phyloP scores from a whole-genome alignment of 2,329 filamentous ascomycete species.

The Allantophomopsis cytisporea region DNA sequence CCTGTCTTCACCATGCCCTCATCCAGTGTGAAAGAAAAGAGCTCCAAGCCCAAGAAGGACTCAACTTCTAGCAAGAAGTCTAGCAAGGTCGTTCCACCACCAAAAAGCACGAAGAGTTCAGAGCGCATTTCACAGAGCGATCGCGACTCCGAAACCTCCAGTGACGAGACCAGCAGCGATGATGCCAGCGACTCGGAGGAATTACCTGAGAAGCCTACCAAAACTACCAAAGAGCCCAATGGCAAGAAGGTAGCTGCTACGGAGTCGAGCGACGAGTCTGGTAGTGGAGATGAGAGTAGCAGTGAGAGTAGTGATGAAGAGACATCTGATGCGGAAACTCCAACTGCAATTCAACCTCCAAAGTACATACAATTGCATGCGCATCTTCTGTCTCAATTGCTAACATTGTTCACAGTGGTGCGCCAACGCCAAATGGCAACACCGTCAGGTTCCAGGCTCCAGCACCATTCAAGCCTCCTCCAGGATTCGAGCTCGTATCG shows the following conservation, averaged over 20 bases:
- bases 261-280: slow-evolving; percentile 2
- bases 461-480: slow-evolving; percentile 9
- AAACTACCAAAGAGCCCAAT: neutral
- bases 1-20: too few species aligned
- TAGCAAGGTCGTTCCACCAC: neutral
- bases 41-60: too few species aligned
- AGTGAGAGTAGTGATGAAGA: slow-evolving; percentile 3
- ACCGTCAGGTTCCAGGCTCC: neutral
- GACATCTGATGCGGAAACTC: neutral
- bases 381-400: too few species aligned
- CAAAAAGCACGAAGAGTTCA: slow-evolving; percentile 14
- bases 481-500: slow-evolving; percentile 11
- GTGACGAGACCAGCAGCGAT: slow-evolving; percentile 3
- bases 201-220: neutral
- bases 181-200: slow-evolving; percentile 7
- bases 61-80: too few species aligned
- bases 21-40: too few species aligned
- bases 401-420: too few species aligned
- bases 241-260: neutral
- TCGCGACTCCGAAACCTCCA: slow-evolving; percentile 8
- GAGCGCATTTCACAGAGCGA: slow-evolving; percentile 16
- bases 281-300: slow-evolving; percentile 7
- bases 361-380: too few species aligned
- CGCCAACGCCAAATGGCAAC: too few species aligned
- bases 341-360: too few species aligned